These are phyloP conservation scores for Podila minutissima DNA, from an alignment of 192 early-diverging fungal genomes.

Conservation along the genomic window DNA sequence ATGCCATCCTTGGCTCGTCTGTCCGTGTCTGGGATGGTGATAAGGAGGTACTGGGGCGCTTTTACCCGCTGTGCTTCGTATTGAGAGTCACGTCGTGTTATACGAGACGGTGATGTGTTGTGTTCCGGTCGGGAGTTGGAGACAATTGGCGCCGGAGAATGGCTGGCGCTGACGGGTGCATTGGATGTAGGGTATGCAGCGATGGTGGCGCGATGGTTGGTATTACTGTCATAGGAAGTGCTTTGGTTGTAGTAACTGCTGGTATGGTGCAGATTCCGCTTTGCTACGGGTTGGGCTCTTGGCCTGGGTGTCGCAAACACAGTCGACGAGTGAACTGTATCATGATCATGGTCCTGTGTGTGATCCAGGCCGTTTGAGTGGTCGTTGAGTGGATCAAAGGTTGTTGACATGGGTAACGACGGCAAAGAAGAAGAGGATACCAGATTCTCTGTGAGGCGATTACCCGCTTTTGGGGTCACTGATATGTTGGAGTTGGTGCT, in stretches of 20 bases:
- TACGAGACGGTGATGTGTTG: neutral
- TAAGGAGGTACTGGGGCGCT: conserved; percentile 41
- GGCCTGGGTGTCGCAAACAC: neutral
- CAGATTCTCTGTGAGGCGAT: neutral
- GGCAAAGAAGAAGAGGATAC: neutral
- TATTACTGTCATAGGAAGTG: neutral
- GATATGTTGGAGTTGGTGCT: neutral
- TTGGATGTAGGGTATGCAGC: neutral
- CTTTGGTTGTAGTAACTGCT: neutral
- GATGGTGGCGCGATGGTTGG: neutral
- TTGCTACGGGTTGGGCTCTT: neutral
- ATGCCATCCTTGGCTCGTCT: conserved; percentile 39
- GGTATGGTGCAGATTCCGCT: neutral
- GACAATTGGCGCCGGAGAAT: neutral
- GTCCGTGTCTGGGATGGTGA: conserved; percentile 39
- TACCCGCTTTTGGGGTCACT: conserved; percentile 4
- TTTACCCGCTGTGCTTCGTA: conserved; percentile 42
- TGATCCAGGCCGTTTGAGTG: neutral
- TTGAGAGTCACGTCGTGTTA: conserved; percentile 19
- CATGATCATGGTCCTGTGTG: neutral
- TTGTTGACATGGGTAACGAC: neutral
- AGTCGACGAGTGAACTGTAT: neutral
- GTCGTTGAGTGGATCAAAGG: neutral
- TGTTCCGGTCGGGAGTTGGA: neutral
- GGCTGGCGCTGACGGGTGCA: conserved; percentile 4